These are phyloP conservation scores for Cryptosporidium xiaoi DNA, from an alignment of 169 alveolate species.

Conservation along the genomic window DNA sequence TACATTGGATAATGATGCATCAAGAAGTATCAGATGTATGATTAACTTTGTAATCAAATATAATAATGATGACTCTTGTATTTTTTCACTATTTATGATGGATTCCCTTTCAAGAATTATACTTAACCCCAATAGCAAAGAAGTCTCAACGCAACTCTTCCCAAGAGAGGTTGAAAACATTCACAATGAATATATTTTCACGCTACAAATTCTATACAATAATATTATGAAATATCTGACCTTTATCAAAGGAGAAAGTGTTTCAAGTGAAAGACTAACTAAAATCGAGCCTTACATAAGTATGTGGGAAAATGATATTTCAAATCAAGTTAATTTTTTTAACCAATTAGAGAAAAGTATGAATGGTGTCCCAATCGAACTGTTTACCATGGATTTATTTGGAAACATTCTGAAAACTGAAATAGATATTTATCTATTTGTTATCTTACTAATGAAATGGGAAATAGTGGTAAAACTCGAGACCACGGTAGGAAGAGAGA, in stretches of 20 bases:
- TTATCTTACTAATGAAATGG: neutral
- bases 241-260: neutral
- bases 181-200: constrained; percentile 28
- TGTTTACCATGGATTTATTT: constrained; percentile 8
- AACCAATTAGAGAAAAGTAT: constrained; percentile 1
- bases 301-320: too few species aligned
- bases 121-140: neutral
- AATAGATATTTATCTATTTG: neutral
- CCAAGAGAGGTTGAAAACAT: constrained; percentile 50
- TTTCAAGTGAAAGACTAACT: too few species aligned
- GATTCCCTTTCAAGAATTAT: constrained; percentile 4
- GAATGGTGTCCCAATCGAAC: neutral
- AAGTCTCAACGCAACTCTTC: constrained; percentile 7
- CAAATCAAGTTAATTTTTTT: constrained; percentile 4
- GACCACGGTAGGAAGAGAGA: neutral
- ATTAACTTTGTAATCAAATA: constrained; percentile 7
- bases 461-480: neutral
- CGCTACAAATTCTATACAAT: neutral
- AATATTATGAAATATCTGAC: constrained; percentile 14
- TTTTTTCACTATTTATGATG: constrained; percentile 22
- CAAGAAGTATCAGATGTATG: too few species aligned
- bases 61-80: constrained; percentile 20
- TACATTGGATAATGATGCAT: neutral
- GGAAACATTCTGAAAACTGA: constrained; percentile 38
- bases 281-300: too few species aligned